Percentiles rank a stretch among this genome's conserved stretches.
These are phyloP conservation scores for Senna tora DNA, from an alignment of 306 rosid species.

Conservation along the genomic window DNA sequence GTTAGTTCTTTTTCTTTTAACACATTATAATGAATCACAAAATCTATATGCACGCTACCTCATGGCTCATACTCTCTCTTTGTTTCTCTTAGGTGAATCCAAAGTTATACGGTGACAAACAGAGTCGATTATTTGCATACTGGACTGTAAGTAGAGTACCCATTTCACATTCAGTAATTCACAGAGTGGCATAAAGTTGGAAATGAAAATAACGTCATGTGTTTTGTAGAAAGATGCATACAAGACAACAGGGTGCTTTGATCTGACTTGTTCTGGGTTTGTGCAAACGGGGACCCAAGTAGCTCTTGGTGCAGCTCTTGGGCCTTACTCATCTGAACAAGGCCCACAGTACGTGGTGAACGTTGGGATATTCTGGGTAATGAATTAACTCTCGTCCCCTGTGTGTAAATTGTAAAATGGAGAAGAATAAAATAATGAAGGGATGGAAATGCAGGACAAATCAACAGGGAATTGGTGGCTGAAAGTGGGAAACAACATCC, in stretches of 20 bases:
- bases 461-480: conserved; percentile 69
- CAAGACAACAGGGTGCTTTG: conserved; percentile 69
- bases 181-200: not conserved
- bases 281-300: conserved; percentile 45
- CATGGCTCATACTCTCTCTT: no score
- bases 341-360: conserved; percentile 45
- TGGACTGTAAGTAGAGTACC: conserved; percentile 76
- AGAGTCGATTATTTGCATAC: conserved; percentile 42
- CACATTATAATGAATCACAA: no score
- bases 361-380: conserved; percentile 54
- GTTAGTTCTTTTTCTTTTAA: conserved; percentile 29
- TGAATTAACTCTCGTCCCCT: not conserved
- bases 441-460: conserved; percentile 38
- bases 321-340: conserved; percentile 31
- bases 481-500: not conserved
- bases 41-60: no score
- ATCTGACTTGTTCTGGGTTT: conserved; percentile 67
- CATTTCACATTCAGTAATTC: not conserved
- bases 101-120: conserved; percentile 53
- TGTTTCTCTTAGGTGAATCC: conserved; percentile 57
- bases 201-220: not conserved
- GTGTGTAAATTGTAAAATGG: not conserved
- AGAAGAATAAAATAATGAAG: not conserved
- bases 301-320: conserved; percentile 50
- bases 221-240: conserved; percentile 56